These are phyloP conservation scores for Aureobasidium lini DNA, from an alignment of 2,329 filamentous ascomycete genomes.

Conservation along the genomic window DNA sequence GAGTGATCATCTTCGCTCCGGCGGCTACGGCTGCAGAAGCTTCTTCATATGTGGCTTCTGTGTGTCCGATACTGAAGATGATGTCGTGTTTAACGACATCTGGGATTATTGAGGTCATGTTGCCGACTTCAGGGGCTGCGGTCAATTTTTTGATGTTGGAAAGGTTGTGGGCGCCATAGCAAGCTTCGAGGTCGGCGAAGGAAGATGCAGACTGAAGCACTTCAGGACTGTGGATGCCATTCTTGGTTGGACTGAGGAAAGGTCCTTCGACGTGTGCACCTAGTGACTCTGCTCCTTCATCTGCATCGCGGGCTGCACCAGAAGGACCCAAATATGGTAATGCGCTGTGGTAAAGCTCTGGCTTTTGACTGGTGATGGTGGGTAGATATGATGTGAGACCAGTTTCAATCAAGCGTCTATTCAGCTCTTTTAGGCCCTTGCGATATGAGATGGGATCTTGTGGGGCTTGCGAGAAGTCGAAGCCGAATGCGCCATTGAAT, in stretches of 20 bases:
- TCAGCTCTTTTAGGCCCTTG: conserved; percentile 64
- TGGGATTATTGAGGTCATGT: conserved; percentile 62
- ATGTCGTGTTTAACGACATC: conserved; percentile 59
- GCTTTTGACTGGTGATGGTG: conserved; percentile 71
- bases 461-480: conserved; percentile 81
- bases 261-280: conserved; percentile 89
- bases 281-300: conserved; percentile 74
- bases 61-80: conserved; percentile 75
- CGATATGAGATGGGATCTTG: conserved; percentile 55
- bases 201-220: conserved; percentile 59
- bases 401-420: conserved; percentile 63
- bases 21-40: conserved; percentile 62
- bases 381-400: conserved; percentile 85
- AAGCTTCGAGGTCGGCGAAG: conserved; percentile 58
- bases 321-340: conserved; percentile 73
- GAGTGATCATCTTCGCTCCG: conserved; percentile 83
- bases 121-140: conserved; percentile 71
- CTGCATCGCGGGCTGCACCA: conserved; percentile 49
- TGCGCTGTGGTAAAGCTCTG: conserved; percentile 75
- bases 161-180: conserved; percentile 68
- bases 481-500: conserved; percentile 85
- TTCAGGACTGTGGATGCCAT: conserved; percentile 73
- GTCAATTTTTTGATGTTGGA: conserved; percentile 69
- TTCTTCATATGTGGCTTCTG: conserved; percentile 79
- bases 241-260: conserved; percentile 74